Conservation (phyloP, 441 rosid species). For the Daphne laureola region DNA sequence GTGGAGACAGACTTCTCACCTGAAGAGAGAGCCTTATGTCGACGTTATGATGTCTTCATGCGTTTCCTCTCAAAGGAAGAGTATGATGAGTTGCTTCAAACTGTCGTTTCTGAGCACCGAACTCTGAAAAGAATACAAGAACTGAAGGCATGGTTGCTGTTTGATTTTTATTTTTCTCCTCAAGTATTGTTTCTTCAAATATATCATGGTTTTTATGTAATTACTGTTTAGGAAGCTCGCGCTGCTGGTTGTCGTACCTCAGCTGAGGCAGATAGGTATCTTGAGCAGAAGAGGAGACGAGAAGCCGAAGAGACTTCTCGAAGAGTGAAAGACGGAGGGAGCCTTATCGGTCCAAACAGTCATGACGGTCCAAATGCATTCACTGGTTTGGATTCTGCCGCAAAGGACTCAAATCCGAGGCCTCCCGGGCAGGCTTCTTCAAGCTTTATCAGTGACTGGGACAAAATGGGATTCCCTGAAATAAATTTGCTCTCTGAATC, state of each 20-base stretch:
- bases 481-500: constrained; percentile 72
- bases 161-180: too few relatives aligned
- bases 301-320: constrained; percentile 72
- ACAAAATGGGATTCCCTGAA: constrained; percentile 50
- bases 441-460: constrained; percentile 47
- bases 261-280: constrained; percentile 71
- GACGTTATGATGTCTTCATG: constrained; percentile 75
- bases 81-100: constrained; percentile 79
- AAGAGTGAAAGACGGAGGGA: constrained; percentile 52
- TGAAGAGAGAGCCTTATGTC: constrained; percentile 68
- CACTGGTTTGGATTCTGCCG: constrained; percentile 30
- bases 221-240: constrained; percentile 66
- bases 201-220: constrained; percentile 2
- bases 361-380: constrained; percentile 34
- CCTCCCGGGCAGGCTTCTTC: constrained; percentile 53
- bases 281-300: constrained; percentile 57
- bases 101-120: constrained; percentile 60
- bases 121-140: constrained; percentile 68
- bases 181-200: neutral
- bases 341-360: constrained; percentile 39
- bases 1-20: constrained; percentile 69
- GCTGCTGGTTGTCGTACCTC: constrained; percentile 83
- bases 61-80: constrained; percentile 91
- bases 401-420: constrained; percentile 43
- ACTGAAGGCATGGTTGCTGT: constrained; percentile 45